Percentiles rank a stretch among this genome's conserved stretches.
These are phyloP conservation scores for Yarrowia bubula DNA, from an alignment of 805 yeast genomes.

Conservation along the genomic window DNA sequence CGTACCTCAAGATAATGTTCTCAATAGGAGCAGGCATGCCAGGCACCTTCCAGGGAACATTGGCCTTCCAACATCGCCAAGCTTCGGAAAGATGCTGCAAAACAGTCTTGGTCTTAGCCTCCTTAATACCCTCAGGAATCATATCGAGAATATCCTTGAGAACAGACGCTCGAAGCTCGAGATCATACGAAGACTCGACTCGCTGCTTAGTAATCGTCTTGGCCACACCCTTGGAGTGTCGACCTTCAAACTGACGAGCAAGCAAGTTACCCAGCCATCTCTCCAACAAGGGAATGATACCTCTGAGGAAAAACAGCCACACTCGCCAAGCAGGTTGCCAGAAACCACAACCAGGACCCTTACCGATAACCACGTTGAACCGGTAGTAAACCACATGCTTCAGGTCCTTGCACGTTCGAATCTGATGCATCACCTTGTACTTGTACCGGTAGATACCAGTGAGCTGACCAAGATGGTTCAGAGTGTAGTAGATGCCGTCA, in stretches of 20 bases:
- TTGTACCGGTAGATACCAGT: slow-evolving; percentile 97
- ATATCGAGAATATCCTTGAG: slow-evolving; percentile 94
- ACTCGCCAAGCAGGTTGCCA: slow-evolving; percentile 99
- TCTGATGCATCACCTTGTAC: slow-evolving; percentile 97
- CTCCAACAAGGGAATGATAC: slow-evolving; percentile 85
- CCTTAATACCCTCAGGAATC: slow-evolving; percentile 94
- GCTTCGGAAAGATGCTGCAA: slow-evolving; percentile 95
- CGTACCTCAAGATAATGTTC: slow-evolving; percentile 79
- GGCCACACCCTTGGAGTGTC: slow-evolving; percentile 85
- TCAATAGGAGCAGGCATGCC: slow-evolving; percentile 92
- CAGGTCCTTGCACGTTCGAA: slow-evolving; percentile 90
- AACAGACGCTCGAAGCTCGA: slow-evolving; percentile 89
- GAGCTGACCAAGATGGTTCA: slow-evolving; percentile 91
- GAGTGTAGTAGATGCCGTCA: slow-evolving; percentile 85
- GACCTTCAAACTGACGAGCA: slow-evolving; percentile 93
- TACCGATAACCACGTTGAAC: slow-evolving; percentile 84
- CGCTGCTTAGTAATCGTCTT: slow-evolving; percentile 95
- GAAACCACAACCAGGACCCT: slow-evolving; percentile 98
- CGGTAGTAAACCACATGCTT: slow-evolving; percentile 86
- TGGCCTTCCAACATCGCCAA: slow-evolving; percentile 99
- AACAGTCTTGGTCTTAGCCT: slow-evolving; percentile 79
- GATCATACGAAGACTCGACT: slow-evolving; percentile 89
- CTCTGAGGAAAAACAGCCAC: slow-evolving; percentile 90
- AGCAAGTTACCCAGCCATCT: slow-evolving; percentile 92
- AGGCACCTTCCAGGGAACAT: slow-evolving; percentile 96